These are phyloP conservation scores for Globisporangium okanoganense DNA, from an alignment of 352 stramenopile genomes.

Conservation along the genomic window DNA sequence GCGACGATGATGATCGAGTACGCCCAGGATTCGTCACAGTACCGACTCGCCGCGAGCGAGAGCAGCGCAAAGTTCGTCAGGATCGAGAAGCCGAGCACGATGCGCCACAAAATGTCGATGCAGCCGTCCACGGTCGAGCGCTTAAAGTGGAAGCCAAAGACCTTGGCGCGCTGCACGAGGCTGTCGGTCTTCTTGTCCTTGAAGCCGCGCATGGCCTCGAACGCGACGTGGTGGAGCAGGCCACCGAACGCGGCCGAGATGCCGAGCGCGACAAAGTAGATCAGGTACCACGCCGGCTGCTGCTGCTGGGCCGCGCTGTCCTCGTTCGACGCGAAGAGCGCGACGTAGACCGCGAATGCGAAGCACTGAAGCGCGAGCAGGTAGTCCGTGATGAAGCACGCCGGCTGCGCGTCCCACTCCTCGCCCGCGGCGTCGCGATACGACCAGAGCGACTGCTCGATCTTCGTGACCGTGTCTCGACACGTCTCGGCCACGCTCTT, in stretches of 20 bases:
- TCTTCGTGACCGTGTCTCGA: conserved; percentile 58
- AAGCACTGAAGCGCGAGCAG: conserved; percentile 82
- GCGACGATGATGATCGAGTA: conserved; percentile 72
- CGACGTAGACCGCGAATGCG: conserved; percentile 71
- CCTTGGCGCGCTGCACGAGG: conserved; percentile 52
- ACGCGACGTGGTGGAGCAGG: conserved; percentile 78
- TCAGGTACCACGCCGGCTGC: conserved; percentile 69
- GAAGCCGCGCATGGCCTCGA: conserved; percentile 66
- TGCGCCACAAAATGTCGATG: conserved; percentile 77
- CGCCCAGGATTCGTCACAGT: conserved; percentile 70
- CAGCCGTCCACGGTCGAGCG: conserved; percentile 65
- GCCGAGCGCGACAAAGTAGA: conserved; percentile 85
- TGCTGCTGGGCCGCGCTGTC: conserved; percentile 22
- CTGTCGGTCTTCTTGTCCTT: conserved; percentile 70
- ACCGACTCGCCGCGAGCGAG: conserved; percentile 67
- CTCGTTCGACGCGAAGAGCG: conserved; percentile 59
- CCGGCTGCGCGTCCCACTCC: conserved; percentile 82
- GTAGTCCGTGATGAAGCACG: conserved; percentile 88
- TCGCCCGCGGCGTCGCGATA: conserved; percentile 73
- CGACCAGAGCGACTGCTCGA: conserved; percentile 76
- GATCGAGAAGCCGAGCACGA: conserved; percentile 79
- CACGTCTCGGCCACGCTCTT: conserved; percentile 55
- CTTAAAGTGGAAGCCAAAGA: conserved; percentile 73
- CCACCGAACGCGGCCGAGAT: conserved; percentile 75
- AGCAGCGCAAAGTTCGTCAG: conserved; percentile 85